phyloP scores from a whole-genome alignment of 1,284 basidiomycete genomes.

The Trametes versicolor region DNA sequence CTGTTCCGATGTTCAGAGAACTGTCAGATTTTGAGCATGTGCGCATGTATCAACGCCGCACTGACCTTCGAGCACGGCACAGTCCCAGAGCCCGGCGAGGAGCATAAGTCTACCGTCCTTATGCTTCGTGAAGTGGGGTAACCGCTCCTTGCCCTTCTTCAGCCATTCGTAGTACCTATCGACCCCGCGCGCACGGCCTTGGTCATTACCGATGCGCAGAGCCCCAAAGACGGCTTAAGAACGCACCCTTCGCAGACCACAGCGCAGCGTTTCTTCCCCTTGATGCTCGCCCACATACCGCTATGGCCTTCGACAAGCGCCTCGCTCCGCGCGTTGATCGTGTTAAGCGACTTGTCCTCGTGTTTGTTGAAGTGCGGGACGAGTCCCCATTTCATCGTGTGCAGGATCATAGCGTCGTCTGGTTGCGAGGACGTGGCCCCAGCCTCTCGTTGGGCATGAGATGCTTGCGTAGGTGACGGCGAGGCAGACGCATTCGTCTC shows the following conservation, averaged over 20 bases:
- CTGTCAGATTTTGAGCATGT: background rate
- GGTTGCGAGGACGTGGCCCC: background rate
- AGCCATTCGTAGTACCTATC: slow-evolving; percentile 94
- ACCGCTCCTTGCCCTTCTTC: slow-evolving; percentile 79
- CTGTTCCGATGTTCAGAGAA: slow-evolving; percentile 42
- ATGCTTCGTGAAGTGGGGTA: slow-evolving; percentile 85
- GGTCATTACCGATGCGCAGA: slow-evolving; percentile 6
- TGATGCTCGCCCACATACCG: slow-evolving; percentile 86
- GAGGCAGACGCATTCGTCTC: background rate
- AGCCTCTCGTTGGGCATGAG: background rate
- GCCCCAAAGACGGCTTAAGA: too few relatives aligned
- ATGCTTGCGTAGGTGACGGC: too few relatives aligned
- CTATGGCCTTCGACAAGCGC: slow-evolving; percentile 72
- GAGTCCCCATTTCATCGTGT: slow-evolving; percentile 93
- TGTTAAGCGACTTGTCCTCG: slow-evolving; percentile 75
- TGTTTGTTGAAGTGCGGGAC: slow-evolving; percentile 88
- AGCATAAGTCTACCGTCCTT: slow-evolving; percentile 78
- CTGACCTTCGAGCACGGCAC: slow-evolving; percentile 69
- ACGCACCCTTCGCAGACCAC: slow-evolving; percentile 82
- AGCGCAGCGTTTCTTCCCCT: slow-evolving; percentile 82
- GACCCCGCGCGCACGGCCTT: too few relatives aligned
- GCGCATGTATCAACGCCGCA: slow-evolving; percentile 12
- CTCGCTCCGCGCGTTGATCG: slow-evolving; percentile 92
- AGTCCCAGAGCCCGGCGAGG: slow-evolving; percentile 91
- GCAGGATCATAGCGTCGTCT: slow-evolving; percentile 52